Evolutionary conservation across 305 asterid species (phyloP), one percentile per base, ranked within the genome.

Genomic region (Petunia hybrid): DNA sequence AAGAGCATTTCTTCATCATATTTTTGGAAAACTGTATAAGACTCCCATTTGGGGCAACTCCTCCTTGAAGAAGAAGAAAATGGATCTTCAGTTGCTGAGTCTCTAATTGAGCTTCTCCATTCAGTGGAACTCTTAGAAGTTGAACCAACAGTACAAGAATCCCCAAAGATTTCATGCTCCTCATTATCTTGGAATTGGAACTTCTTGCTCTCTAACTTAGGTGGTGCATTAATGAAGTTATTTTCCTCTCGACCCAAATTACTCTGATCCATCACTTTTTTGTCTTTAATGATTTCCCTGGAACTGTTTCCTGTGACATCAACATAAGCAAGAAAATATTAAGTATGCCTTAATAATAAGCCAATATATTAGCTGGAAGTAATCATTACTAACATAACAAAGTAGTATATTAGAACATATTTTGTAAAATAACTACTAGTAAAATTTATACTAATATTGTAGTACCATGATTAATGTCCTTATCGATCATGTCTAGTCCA

Each of bases 11-110:
- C 99, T 70, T 96, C 99, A 39, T 96, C 98, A 80, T 96, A 96
- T 82, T 96, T 96, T 59, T 94, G 99, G 89, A 96, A 96, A 8
- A 96, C 90, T 1, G 98, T 85, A 86, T 91, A 96, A 61, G 99
- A 96, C 68, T 96, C 99, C 99, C 99, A 96, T 39, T 96, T 94
- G 46, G 98, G 98, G 73, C 99, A 96, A 86, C 98, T 96, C 68
- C 99, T 80, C 57, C 99, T 78, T 1, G 99, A 96, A 4, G 99
- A 96, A 0, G 98, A 91, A 0, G 98, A 96, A 66, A 96, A 96
- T 2, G 98, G 99, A 77, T 96, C 99, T 0, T 96, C 99, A 5
- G 94, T 90, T 13, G 91, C 88, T 0, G 97, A 91, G 64, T 91
- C 90, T 85, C 89, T 85, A 71, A 91, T 91, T 0, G 98, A 91